Base-by-base conservation (phyloP, 2,329 filamentous ascomycete genomes). In the Fusarium bulbicola region DNA sequence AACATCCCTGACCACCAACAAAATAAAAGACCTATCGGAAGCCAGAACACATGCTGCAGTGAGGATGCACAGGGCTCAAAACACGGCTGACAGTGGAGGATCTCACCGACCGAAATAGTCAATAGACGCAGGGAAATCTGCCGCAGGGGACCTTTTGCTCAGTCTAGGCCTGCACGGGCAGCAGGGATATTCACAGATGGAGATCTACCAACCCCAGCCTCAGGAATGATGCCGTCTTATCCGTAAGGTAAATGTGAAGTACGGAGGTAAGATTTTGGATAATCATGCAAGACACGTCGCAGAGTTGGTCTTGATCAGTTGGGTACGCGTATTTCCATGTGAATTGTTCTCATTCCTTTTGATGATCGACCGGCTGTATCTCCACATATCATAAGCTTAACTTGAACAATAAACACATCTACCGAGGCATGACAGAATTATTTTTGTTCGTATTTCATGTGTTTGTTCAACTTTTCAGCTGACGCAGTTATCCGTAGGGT, bases 171-270 rank as follows among this genome's bases (percentile, higher is more conserved):
- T 56, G 57, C 54, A 63, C 15, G 24, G 32, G 42, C 49, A 40
- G 37, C 67, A 58, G 49, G 67, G 66, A 61, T 65, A 24, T 26
- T 42, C 34, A 60, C 18, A 64, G 68, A 64, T 60, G 53, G 58
- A 60, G 63, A 69, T 72, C 68, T 72, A 45, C 63, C 58, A 40
- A 57, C 49, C 58, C 63, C 30, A 46, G 57, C 56, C 46, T 28
- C n/a, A 42, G 42, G 18, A 40, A 40, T 26, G 26, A 43, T 74
- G 71, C 71, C 71, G 71, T 65, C 34, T 59, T 74, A 74, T 59
- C 71, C 71, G 71, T 39, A 32, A 30, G 32, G 26, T 26, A 26
- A 26, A 26, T 26, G 26, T 26, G 32, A 50, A 7, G 49, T n/a
- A n/a, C n/a, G n/a, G n/a, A n/a, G n/a, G n/a, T 52, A 34, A 52